Base-by-base conservation (phyloP, 2,329 filamentous ascomycete species). In the Microcyclosporella mali region DNA sequence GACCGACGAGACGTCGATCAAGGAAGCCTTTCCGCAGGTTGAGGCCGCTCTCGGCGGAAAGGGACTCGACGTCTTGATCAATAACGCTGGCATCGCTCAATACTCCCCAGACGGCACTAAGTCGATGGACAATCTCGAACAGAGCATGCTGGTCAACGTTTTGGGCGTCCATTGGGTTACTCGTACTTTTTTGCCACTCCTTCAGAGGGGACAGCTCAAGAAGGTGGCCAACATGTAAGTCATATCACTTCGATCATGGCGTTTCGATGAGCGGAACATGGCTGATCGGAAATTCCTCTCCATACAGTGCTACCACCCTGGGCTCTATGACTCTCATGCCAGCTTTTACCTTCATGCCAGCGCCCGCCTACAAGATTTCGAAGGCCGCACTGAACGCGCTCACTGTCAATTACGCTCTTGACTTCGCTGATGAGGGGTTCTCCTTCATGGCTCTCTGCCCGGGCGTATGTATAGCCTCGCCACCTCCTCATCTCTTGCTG, bases 331-430 rank as follows among this genome's bases (percentile, higher is more conserved):
- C 57, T 15, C 41, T 53, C 46, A 57, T 60, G 0, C 9, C 49
- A 1, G 33, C 28, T 2, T 66, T 47, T 41, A 41, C 33, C 2
- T 33, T 42, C 1, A 45, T 56, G 11, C 60, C 62, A 0, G 33
- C 49, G 0, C 67, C 66, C 0, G 61, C 64, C 1, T 70, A 70
- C 61, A 65, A 71, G 47, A 63, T 74, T 48, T 65, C 67, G n/a
- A 75, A 75, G 47, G 66, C 72, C 0, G 70, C 70, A 0, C 43
- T 73, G 47, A 72, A 73, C 45, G 67, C 68, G 58, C 53, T 75
- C 29, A 74, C 70, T 1, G 62, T 68, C 0, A 70, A 71, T 45
- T 72, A 67, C 35, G 63, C 68, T 0, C 40, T 61, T 4, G 53
- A 59, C 0, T 64, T 64, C 32, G 61, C 46, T 1, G 46, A 63